Percentiles rank a stretch among this genome's conserved stretches.
Evolutionary conservation across 208 protist genomes (phyloP).

Genomic region (Trypanosomatidae sp.): DNA sequence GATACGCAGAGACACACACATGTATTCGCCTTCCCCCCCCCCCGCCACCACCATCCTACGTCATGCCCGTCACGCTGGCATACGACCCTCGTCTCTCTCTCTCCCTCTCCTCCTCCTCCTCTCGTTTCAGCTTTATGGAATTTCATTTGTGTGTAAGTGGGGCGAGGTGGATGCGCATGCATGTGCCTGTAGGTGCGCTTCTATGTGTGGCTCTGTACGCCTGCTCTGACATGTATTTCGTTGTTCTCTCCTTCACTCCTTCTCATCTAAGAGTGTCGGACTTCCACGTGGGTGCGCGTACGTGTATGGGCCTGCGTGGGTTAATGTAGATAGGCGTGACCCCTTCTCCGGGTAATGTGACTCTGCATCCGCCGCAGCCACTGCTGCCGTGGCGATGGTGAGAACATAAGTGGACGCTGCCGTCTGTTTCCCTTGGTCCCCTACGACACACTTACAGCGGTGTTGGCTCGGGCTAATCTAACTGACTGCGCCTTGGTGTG

Average conservation of each 20-base stretch:
- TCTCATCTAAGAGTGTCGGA: not conserved
- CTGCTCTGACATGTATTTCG: not conserved
- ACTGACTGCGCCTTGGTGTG: not conserved
- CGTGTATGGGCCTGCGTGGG: not conserved
- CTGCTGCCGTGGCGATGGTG: not conserved
- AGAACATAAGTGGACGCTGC: not conserved
- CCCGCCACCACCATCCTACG: not conserved
- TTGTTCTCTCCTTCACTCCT: not conserved
- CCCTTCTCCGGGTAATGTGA: not conserved
- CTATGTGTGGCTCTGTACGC: too few species aligned
- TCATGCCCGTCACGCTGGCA: not conserved
- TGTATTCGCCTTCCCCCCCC: too few species aligned
- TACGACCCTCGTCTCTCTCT: slow-evolving; percentile 1
- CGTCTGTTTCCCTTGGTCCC: not conserved
- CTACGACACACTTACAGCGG: not conserved
- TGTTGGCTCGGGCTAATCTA: not conserved
- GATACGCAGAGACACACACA: not conserved
- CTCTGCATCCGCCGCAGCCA: not conserved
- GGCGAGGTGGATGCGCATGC: too few species aligned
- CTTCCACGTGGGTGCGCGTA: not conserved
- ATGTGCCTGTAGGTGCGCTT: too few species aligned
- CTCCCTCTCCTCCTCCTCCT: not conserved
- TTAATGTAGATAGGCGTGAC: not conserved
- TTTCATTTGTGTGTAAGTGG: slow-evolving; percentile 3
- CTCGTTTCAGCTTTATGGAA: not conserved